These are phyloP conservation scores for Sutorius eximius DNA, from an alignment of 1,284 basidiomycete genomes.

Conservation along the genomic window DNA sequence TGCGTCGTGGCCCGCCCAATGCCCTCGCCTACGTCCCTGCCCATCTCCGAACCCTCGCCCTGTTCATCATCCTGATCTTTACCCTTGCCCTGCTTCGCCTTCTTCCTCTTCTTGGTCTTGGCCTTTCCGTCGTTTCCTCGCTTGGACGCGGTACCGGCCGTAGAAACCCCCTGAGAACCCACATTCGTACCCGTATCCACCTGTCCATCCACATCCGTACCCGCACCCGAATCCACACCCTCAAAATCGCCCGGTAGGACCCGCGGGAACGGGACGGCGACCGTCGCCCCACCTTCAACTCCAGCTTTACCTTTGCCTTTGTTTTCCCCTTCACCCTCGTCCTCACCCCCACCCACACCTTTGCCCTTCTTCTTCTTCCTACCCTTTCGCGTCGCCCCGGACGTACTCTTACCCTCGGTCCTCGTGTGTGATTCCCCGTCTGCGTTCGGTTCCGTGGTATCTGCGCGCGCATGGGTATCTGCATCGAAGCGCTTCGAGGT, in stretches of 20 bases:
- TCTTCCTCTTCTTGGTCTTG: neutral
- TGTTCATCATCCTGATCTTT: constrained; percentile 26
- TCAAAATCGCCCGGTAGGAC: constrained; percentile 17
- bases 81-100: neutral
- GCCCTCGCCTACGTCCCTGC: constrained; percentile 1
- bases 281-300: neutral
- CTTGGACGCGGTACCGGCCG: constrained; percentile 32
- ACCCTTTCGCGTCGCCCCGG: neutral
- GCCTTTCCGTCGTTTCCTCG: constrained; percentile 48
- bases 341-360: constrained; percentile 38
- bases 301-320: neutral
- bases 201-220: neutral
- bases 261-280: neutral
- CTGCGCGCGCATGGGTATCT: neutral
- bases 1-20: neutral
- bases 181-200: neutral
- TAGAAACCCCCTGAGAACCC: neutral
- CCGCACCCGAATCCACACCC: neutral
- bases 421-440: neutral
- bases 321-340: neutral
- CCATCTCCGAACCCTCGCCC: constrained; percentile 10
- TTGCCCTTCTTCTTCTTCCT: neutral
- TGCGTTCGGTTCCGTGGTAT: neutral
- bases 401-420: neutral
- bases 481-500: neutral